Conservation (phyloP, 2,329 filamentous ascomycete genomes). For the Akanthomyces lecanii region DNA sequence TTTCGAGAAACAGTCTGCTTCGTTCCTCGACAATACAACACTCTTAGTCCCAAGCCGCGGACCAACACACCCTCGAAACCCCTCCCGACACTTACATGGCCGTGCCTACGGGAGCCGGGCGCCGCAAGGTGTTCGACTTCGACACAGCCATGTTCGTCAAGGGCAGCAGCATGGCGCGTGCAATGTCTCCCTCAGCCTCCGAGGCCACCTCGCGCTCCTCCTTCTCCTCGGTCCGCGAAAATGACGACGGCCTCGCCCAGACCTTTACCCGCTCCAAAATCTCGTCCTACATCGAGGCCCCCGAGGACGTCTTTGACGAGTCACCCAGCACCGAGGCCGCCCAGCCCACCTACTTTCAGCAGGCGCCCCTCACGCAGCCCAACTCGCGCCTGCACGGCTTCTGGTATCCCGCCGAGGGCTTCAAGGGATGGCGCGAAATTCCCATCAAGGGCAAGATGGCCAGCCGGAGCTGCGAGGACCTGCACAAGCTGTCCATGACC, state of each 20-base stretch:
- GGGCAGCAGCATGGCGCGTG: constrained; percentile 34
- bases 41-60: neutral
- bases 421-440: constrained; percentile 61
- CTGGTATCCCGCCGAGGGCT: constrained; percentile 55
- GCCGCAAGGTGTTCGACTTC: constrained; percentile 32
- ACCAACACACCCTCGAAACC: constrained; percentile 3
- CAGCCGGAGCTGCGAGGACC: constrained; percentile 58
- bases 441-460: constrained; percentile 54
- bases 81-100: constrained; percentile 29
- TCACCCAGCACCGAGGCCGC: constrained; percentile 39
- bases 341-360: constrained; percentile 41
- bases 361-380: constrained; percentile 51
- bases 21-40: neutral
- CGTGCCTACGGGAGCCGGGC: constrained; percentile 25
- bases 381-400: constrained; percentile 54
- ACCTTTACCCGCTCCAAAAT: constrained; percentile 61
- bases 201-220: constrained; percentile 46
- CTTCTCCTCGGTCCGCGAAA: constrained; percentile 60
- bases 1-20: neutral
- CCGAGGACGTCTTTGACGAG: constrained; percentile 51
- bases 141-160: constrained; percentile 33
- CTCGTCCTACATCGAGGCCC: constrained; percentile 50
- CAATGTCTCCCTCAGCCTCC: constrained; percentile 34
- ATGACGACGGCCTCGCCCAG: constrained; percentile 55
- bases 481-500: constrained; percentile 51